phyloP scores from a whole-genome alignment of 495 filamentous ascomycete species.

The Neurospora sp. region DNA sequence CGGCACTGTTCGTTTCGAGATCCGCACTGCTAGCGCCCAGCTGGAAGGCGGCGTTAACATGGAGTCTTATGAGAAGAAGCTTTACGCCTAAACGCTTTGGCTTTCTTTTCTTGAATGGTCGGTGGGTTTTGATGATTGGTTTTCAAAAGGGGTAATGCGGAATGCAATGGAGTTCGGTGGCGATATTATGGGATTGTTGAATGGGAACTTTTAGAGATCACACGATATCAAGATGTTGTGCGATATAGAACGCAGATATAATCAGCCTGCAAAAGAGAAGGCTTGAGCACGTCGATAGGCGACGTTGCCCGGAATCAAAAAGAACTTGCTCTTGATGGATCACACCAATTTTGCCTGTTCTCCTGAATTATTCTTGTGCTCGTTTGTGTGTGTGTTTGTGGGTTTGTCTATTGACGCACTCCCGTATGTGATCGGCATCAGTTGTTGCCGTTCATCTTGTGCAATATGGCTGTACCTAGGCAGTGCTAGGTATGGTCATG shows the following conservation, averaged over 20 bases:
- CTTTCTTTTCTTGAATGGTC: background rate
- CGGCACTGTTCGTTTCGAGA: constrained; percentile 81
- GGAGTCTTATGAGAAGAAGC: constrained; percentile 98
- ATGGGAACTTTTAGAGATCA: background rate
- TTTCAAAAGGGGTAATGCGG: background rate
- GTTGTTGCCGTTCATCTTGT: background rate
- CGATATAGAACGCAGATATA: background rate
- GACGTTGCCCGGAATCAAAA: background rate
- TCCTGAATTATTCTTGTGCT: background rate
- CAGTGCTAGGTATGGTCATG: background rate
- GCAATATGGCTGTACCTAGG: background rate
- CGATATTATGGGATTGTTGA: background rate
- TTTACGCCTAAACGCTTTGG: constrained; percentile 59
- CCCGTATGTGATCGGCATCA: background rate
- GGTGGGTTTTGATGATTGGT: background rate
- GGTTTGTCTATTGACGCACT: background rate
- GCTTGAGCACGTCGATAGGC: background rate
- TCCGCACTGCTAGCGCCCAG: constrained; percentile 87
- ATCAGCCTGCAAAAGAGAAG: background rate
- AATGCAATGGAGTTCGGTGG: background rate
- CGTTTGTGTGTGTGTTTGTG: background rate
- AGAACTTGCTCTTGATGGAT: background rate
- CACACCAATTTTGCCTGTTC: background rate
- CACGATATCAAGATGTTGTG: background rate
- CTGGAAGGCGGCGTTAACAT: constrained; percentile 94